Percentiles rank a stretch among this genome's conserved stretches.
These are phyloP conservation scores for Thermomyces lanuginosus DNA, from an alignment of 2,329 filamentous ascomycete species.

Conservation along the genomic window DNA sequence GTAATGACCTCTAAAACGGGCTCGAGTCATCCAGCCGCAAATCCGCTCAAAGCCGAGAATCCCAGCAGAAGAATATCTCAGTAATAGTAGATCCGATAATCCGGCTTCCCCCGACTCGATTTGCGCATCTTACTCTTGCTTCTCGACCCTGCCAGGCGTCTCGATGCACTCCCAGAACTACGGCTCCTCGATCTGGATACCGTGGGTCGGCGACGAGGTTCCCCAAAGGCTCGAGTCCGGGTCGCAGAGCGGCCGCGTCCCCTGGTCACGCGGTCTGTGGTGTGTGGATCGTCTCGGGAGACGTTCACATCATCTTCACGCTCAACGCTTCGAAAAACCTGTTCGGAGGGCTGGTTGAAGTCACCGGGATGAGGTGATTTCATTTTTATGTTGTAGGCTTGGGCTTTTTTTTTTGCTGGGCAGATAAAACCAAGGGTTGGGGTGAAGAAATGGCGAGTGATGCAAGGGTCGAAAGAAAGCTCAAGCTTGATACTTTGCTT, in stretches of 20 bases:
- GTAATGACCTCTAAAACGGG: too few relatives aligned
- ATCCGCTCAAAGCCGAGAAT: too few relatives aligned
- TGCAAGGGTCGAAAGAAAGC: too few relatives aligned
- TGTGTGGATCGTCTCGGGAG: constrained; percentile 6
- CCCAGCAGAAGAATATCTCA: too few relatives aligned
- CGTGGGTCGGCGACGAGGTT: constrained; percentile 1
- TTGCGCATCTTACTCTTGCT: constrained; percentile 6
- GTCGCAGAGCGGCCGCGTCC: constrained; percentile 1
- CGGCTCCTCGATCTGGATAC: constrained; percentile 4
- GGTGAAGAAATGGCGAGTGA: too few relatives aligned
- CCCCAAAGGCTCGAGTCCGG: constrained; percentile 1
- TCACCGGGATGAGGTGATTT: constrained; percentile 6
- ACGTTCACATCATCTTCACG: constrained; percentile 2
- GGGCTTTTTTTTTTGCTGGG: background rate
- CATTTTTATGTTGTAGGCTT: too few relatives aligned
- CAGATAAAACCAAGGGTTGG: too few relatives aligned
- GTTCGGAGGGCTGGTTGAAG: constrained; percentile 6
- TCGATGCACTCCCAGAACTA: constrained; percentile 5
- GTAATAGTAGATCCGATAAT: constrained; percentile 6
- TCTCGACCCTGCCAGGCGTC: constrained; percentile 5
- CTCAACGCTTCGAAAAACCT: constrained; percentile 5
- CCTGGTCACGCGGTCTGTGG: constrained; percentile 3
- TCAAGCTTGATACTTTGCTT: too few relatives aligned
- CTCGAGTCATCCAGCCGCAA: too few relatives aligned
- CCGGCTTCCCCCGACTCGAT: constrained; percentile 6